A percentile compares a stretch with the other conserved stretches of the same genome.
Evolutionary conservation across 2,329 filamentous ascomycete species (phyloP).

Genomic region (Plectosphaerella plurivora): DNA sequence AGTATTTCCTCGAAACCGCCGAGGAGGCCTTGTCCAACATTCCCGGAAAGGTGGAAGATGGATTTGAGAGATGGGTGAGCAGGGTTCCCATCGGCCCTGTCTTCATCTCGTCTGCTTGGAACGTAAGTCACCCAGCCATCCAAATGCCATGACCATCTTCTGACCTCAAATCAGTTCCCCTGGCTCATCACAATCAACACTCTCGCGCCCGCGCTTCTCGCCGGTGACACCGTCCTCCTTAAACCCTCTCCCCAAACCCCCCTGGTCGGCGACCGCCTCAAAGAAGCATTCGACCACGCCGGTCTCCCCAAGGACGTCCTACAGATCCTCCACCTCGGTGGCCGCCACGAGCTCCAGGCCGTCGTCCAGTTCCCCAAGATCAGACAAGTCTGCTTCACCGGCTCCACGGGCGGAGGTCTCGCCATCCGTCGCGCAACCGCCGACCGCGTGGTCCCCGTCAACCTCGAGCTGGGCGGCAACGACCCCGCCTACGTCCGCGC

Average conservation of each 20-base stretch:
- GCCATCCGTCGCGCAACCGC: conserved; percentile 62
- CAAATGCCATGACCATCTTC: conserved; percentile 3
- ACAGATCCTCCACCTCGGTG: conserved; percentile 65
- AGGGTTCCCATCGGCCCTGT: conserved; percentile 64
- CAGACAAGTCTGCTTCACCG: conserved; percentile 65
- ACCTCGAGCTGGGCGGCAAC: conserved; percentile 67
- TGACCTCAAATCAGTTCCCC: conserved; percentile 48
- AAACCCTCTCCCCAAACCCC: conserved; percentile 65
- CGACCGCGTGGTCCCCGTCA: conserved; percentile 59
- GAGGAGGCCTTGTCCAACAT: conserved; percentile 56
- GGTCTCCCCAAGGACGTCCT: conserved; percentile 62
- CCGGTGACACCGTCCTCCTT: conserved; percentile 65
- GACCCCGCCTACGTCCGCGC: conserved; percentile 65
- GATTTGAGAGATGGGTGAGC: conserved; percentile 63
- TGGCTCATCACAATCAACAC: conserved; percentile 71
- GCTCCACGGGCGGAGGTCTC: conserved; percentile 62
- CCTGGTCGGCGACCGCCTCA: conserved; percentile 62
- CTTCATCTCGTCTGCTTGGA: conserved; percentile 68
- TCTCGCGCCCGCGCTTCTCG: conserved; percentile 45
- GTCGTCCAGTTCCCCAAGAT: conserved; percentile 58
- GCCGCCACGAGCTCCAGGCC: conserved; percentile 52
- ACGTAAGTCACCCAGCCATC: conserved; percentile 42
- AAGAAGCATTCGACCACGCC: conserved; percentile 57
- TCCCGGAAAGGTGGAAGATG: conserved; percentile 57
- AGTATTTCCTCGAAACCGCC: conserved; percentile 62